Percentiles rank a stretch among this genome's conserved stretches.
These are phyloP conservation scores for Debaryomyces udenii DNA, from an alignment of 1,139 yeast species.

Conservation along the genomic window DNA sequence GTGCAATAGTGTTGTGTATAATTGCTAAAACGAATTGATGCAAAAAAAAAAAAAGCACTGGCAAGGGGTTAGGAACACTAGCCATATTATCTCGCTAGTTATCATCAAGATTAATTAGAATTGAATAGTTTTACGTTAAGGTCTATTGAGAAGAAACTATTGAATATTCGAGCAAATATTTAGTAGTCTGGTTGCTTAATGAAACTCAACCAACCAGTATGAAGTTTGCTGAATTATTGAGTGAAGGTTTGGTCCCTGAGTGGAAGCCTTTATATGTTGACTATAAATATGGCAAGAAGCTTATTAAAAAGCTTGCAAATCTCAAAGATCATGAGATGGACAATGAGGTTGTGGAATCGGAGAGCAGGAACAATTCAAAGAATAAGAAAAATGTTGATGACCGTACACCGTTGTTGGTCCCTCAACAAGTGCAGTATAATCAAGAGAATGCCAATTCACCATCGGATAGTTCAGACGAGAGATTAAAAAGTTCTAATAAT, in stretches of 20 bases:
- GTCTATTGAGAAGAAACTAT: not conserved
- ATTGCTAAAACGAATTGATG: no score
- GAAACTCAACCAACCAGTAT: constrained; percentile 24
- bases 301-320: constrained; percentile 31
- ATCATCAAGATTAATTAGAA: no score
- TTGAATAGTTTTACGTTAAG: no score
- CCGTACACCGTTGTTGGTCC: constrained; percentile 35
- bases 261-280: constrained; percentile 84
- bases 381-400: constrained; percentile 20
- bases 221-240: constrained; percentile 66
- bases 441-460: not conserved
- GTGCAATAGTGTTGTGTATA: no score
- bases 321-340: constrained; percentile 11
- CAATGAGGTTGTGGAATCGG: not conserved
- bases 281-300: constrained; percentile 58
- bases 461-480: constrained; percentile 1
- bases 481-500: not conserved
- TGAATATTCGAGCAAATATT: not conserved
- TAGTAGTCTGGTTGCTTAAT: no score
- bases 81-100: no score
- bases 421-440: constrained; percentile 10
- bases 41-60: no score
- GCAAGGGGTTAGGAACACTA: no score
- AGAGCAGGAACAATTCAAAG: not conserved
- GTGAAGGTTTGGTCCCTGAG: constrained; percentile 73